These are phyloP conservation scores for Capsicum chinense DNA, from an alignment of 257 asterid species.

Conservation along the genomic window DNA sequence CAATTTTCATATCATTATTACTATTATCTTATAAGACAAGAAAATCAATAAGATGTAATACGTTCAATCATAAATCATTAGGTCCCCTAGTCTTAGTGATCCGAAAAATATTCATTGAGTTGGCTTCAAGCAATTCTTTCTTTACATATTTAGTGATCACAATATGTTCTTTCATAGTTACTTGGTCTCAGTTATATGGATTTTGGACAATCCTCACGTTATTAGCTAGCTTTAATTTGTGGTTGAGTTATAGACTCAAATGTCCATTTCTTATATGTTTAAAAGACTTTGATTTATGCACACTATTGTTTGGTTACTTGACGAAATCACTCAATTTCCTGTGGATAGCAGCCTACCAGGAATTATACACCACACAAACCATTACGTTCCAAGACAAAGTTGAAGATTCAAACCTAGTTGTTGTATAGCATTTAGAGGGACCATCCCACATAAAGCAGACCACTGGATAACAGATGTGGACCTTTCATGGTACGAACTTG, in stretches of 20 bases:
- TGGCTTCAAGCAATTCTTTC: background rate
- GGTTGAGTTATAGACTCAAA: too few species aligned
- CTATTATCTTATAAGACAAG: background rate
- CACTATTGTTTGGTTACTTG: background rate
- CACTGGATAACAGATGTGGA: conserved; percentile 67
- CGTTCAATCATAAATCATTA: background rate
- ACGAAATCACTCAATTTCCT: background rate
- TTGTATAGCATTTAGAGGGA: conserved; percentile 67
- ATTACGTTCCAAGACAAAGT: conserved; percentile 53
- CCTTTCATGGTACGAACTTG: conserved; percentile 67
- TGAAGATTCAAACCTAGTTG: conserved; percentile 44
- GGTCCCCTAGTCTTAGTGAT: background rate
- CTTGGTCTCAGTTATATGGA: background rate
- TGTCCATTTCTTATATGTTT: too few species aligned
- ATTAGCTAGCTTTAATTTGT: background rate
- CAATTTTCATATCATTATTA: background rate
- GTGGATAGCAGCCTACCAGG: conserved; percentile 44
- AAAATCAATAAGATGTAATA: background rate
- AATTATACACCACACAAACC: conserved; percentile 48
- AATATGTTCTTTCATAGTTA: too few species aligned
- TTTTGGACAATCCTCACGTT: too few species aligned
- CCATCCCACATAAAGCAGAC: conserved; percentile 55
- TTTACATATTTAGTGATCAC: background rate
- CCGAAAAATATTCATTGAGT: too few species aligned
- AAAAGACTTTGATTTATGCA: background rate